phyloP scores from a whole-genome alignment of 2,329 filamentous ascomycete species.

The Xylariaceae sp. region DNA sequence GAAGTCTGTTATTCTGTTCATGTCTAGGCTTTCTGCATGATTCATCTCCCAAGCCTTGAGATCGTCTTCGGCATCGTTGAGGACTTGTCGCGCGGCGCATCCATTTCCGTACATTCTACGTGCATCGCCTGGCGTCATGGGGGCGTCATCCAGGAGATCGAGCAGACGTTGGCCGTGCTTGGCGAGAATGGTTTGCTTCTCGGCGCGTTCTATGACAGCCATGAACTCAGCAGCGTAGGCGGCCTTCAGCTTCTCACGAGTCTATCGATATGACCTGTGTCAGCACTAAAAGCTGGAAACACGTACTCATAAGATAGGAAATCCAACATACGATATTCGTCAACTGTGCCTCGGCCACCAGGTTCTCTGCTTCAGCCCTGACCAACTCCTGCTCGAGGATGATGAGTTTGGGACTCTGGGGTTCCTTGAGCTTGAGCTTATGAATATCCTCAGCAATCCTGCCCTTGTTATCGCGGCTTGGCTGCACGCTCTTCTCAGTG shows the following conservation, averaged over 20 bases:
- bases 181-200: slow-evolving; percentile 93
- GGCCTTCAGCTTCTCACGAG: slow-evolving; percentile 92
- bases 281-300: not conserved
- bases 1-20: slow-evolving; percentile 3
- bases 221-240: slow-evolving; percentile 84
- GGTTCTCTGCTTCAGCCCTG: slow-evolving; percentile 86
- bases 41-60: slow-evolving; percentile 63
- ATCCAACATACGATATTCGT: slow-evolving; percentile 72
- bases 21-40: not conserved
- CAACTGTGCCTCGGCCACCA: slow-evolving; percentile 94
- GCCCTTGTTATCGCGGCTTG: slow-evolving; percentile 76
- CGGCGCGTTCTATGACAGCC: slow-evolving; percentile 88
- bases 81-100: slow-evolving; percentile 69
- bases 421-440: slow-evolving; percentile 87
- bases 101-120: slow-evolving; percentile 62
- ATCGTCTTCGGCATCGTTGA: slow-evolving; percentile 89
- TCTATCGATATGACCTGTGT: slow-evolving; percentile 44
- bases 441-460: slow-evolving; percentile 92
- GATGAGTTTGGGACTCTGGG: slow-evolving; percentile 71
- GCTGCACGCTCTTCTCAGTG: slow-evolving; percentile 92
- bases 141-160: slow-evolving; percentile 80
- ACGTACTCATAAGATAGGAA: slow-evolving; percentile 1
- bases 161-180: slow-evolving; percentile 83
- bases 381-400: slow-evolving; percentile 95
- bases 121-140: slow-evolving; percentile 79